Evolutionary conservation across 164 flowering plant genomes (phyloP).

Genomic region (Vitis cinerea): DNA sequence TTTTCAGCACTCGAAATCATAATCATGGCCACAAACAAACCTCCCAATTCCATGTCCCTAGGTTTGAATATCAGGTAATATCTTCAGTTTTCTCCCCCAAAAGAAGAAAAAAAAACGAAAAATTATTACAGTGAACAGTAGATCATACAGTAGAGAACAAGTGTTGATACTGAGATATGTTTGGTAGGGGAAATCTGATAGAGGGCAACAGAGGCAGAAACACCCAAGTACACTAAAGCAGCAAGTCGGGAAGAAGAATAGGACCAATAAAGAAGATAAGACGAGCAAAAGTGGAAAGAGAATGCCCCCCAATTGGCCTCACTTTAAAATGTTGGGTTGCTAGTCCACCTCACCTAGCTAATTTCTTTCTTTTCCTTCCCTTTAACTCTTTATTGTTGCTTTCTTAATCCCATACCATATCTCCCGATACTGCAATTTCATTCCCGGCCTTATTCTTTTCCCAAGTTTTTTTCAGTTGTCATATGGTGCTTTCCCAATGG

Average conservation of each 20-base stretch:
- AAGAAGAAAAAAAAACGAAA: too few relatives aligned
- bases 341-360: neutral
- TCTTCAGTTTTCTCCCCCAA: neutral
- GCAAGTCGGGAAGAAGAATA: conserved; percentile 10
- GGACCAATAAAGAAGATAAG: conserved; percentile 2
- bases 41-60: neutral
- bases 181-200: neutral
- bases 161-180: too few relatives aligned
- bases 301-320: conserved; percentile 18
- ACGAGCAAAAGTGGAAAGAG: conserved; percentile 17
- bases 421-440: too few relatives aligned
- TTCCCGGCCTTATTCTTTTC: too few relatives aligned
- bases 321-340: conserved; percentile 25
- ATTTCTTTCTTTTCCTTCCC: neutral
- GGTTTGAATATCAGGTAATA: conserved; percentile 9
- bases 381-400: neutral
- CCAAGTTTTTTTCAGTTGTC: too few relatives aligned
- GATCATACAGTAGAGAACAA: too few relatives aligned
- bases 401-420: neutral
- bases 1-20: conserved; percentile 2
- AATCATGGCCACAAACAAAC: conserved; percentile 2
- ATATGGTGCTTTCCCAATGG: too few relatives aligned
- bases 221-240: conserved; percentile 5
- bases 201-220: conserved; percentile 3
- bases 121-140: too few relatives aligned